Conservation (phyloP, 768 basidiomycete species). For the Suillus occidentalis region DNA sequence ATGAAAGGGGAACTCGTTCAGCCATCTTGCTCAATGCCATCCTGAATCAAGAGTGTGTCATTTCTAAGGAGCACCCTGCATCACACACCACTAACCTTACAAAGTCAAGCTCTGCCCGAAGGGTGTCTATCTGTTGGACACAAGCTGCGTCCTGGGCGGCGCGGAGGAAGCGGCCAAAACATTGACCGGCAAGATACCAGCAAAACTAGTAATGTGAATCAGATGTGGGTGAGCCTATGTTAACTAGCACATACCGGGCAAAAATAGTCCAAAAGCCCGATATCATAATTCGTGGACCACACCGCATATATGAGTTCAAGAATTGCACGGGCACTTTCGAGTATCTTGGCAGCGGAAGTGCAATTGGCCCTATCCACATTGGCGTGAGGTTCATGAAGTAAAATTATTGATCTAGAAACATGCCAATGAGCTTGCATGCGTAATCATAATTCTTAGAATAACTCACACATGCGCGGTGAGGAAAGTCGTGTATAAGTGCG, state of each 20-base stretch:
- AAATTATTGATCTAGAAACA: constrained; percentile 55
- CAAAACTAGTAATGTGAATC: constrained; percentile 43
- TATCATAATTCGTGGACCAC: constrained; percentile 70
- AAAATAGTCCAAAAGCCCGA: constrained; percentile 69
- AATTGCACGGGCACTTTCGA: constrained; percentile 64
- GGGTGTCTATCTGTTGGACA: constrained; percentile 54
- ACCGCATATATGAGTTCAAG: constrained; percentile 67
- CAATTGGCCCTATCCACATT: constrained; percentile 57
- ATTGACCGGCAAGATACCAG: constrained; percentile 70
- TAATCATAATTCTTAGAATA: not conserved
- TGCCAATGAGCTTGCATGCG: constrained; percentile 28
- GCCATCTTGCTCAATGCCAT: constrained; percentile 62
- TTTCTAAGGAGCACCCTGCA: not conserved
- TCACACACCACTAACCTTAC: constrained; percentile 48
- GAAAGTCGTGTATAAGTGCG: constrained; percentile 49
- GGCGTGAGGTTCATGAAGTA: constrained; percentile 78
- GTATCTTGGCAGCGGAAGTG: constrained; percentile 66
- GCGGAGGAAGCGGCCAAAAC: constrained; percentile 64
- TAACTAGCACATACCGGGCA: constrained; percentile 49
- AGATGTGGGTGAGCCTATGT: constrained; percentile 3
- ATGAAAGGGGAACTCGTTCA: constrained; percentile 65
- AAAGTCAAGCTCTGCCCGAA: constrained; percentile 66
- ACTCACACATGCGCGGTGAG: constrained; percentile 35
- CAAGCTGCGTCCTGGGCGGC: constrained; percentile 60
- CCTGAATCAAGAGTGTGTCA: constrained; percentile 32